Base-by-base conservation (phyloP, 768 basidiomycete species). In the Lenzites betulinus region DNA sequence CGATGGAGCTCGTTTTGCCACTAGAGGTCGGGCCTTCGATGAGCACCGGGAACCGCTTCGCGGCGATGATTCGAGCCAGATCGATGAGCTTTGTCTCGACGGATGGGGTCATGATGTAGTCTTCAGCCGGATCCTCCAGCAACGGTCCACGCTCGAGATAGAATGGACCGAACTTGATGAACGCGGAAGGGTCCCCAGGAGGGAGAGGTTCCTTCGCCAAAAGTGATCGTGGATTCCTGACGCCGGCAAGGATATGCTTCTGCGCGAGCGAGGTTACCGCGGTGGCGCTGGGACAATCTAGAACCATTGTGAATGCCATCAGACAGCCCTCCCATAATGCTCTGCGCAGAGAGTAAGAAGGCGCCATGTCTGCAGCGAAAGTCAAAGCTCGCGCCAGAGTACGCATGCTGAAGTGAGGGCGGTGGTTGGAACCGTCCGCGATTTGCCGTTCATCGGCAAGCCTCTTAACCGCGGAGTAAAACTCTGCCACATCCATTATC, bases 21-120 rank as follows among this genome's bases (percentile, higher is more conserved):
- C 89, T 91, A 1, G 97, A 98, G 0, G 97, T 99, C 0, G 96
- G 97, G 1, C 97, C 97, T 76, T 99, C 96, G 57, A 99, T 96
- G 11, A 99, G 81, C 16, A 99, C 90, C 3, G 97, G 97, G 67
- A 96, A 98, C 58, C 88, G 84, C 52, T 90, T 83, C 1, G 94
- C 95, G 49, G 91, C 77, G 53, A 96, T 86, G 65, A 97, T 95
- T 25, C 97, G 83, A 2, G 95, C 89, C n/a, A 99, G 83, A 73
- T 98, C 91, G 41, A 94, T 80, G n/a, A 99, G 81, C 71, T 99
- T 99, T 63, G 81, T 83, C 73, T 95, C 90, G 18, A 99, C 97
- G 0, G 96, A 98, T 2, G 95, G 89, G 0, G 97, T 98, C 75
- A 96, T 86, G 70, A 99, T 88, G 69, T 98, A 98, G 49, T 93